Conservation (phyloP, 1,284 basidiomycete genomes). For the Papiliotrema flavescens region DNA sequence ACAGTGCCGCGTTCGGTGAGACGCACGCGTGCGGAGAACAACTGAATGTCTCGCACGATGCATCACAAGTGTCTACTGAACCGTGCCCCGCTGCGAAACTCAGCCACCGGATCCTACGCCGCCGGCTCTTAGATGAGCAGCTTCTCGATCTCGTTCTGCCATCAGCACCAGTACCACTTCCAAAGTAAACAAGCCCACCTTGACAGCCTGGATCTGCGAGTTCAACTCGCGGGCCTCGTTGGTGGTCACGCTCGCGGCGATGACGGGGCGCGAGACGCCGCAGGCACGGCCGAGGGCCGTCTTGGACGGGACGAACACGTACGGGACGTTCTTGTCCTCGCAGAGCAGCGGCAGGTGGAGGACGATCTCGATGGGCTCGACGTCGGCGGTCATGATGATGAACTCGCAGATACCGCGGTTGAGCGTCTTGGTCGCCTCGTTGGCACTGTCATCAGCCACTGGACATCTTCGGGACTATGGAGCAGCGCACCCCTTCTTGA, state of each 20-base stretch:
- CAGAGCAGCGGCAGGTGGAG: conserved; percentile 95
- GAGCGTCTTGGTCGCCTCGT: conserved; percentile 81
- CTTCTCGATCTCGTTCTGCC: conserved; percentile 78
- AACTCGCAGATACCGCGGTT: conserved; percentile 99
- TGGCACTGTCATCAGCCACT: conserved; percentile 30
- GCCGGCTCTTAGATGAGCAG: conserved; percentile 53
- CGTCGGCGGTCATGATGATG: conserved; percentile 95
- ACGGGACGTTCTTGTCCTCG: conserved; percentile 99
- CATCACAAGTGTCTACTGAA: neutral
- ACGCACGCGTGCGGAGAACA: neutral
- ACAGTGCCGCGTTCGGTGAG: no score
- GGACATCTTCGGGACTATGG: neutral
- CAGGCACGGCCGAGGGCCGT: conserved; percentile 88
- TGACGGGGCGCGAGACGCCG: conserved; percentile 92
- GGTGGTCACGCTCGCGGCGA: conserved; percentile 90
- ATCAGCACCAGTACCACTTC: conserved; percentile 6
- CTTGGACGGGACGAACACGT: conserved; percentile 80
- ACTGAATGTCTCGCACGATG: conserved; percentile 2
- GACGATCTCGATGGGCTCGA: conserved; percentile 96
- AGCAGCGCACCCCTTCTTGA: conserved; percentile 76
- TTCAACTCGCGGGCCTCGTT: conserved; percentile 91
- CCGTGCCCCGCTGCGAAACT: neutral
- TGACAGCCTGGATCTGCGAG: conserved; percentile 85
- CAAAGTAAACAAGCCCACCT: conserved; percentile 49
- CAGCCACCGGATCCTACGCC: neutral